phyloP scores from a whole-genome alignment of 495 filamentous ascomycete species.

The Penicillium simplicissimum region DNA sequence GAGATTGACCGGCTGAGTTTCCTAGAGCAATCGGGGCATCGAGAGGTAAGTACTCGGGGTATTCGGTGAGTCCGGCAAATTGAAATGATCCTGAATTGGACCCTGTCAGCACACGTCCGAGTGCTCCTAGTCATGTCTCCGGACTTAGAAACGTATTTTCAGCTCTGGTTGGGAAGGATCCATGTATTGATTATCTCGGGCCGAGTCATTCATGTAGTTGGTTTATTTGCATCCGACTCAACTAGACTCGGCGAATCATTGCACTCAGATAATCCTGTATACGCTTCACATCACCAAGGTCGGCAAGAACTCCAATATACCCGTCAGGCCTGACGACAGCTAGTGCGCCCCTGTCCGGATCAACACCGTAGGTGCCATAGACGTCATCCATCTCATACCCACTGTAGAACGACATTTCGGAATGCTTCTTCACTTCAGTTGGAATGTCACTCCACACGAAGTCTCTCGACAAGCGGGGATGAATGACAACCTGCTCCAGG shows the following conservation, averaged over 20 bases:
- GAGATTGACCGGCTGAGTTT: not conserved
- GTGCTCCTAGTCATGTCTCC: not conserved
- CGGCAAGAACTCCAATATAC: conserved; percentile 61
- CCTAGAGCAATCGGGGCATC: not conserved
- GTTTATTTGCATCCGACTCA: not conserved
- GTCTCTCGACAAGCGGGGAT: conserved; percentile 50
- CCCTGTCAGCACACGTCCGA: not conserved
- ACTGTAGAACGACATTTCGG: conserved; percentile 60
- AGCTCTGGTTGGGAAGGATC: no score
- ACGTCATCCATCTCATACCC: conserved; percentile 68
- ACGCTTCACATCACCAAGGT: conserved; percentile 52
- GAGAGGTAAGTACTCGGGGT: not conserved
- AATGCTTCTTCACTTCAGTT: conserved; percentile 55
- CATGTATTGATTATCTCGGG: no score
- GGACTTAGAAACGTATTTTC: not conserved
- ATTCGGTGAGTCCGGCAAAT: not conserved
- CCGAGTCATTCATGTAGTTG: not conserved
- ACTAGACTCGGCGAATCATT: conserved; percentile 27
- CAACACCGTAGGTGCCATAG: conserved; percentile 64
- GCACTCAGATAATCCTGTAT: conserved; percentile 38
- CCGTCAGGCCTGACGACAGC: conserved; percentile 66
- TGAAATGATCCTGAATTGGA: no score
- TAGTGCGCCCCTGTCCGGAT: conserved; percentile 57
- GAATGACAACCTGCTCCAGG: conserved; percentile 63
- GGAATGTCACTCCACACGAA: conserved; percentile 62